Evolutionary conservation across 2,329 filamentous ascomycete genomes (phyloP), one percentile per base, ranked within the genome.

Genomic region (Cytospora chrysosperma): DNA sequence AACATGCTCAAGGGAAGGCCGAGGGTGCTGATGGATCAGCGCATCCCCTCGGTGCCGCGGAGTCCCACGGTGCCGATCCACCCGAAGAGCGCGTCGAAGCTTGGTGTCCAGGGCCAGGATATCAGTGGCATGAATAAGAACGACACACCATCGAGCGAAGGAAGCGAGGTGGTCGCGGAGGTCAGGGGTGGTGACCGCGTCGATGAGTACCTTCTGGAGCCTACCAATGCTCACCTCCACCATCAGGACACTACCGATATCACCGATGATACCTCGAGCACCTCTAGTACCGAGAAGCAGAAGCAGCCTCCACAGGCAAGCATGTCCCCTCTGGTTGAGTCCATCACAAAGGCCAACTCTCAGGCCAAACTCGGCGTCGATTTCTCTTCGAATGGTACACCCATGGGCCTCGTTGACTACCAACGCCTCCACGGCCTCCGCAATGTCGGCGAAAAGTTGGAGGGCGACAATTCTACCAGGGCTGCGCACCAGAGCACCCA

Each of bases 331-430:
- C 24, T 55, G 10, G 4, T 61, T 8, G 51, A 61, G 19, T 10
- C 28, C 15, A 5, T 56, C 8, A 53, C 52, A 27, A 40, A 50
- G 24, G 17, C 49, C 28, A 40, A 34, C 3, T 30, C 26, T 10
- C 49, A 21, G 7, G 32, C 56, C 4, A 37, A n/a, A 2, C 32
- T 53, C 3, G 47, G 26, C n/a, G 32, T 24, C 4, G 17, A 24
- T 8, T 3, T 47, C 6, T 17, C 32, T 19, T 19, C 37, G 1
- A 15, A 4, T 3, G 32, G 47, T 19, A 43, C 10, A 3, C 9
- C 19, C 17, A 61, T 64, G 59, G 63, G 63, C 40, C 59, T 65
- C 6, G 40, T 62, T 2, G 59, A 53, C 52, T 62, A 55, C 40
- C 54, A 62, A 59, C 32, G 26, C n/a, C 50, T 55, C 28, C 40